Evolutionary conservation across 2,329 filamentous ascomycete genomes (phyloP).

Genomic region (Diaporthe nobilis): DNA sequence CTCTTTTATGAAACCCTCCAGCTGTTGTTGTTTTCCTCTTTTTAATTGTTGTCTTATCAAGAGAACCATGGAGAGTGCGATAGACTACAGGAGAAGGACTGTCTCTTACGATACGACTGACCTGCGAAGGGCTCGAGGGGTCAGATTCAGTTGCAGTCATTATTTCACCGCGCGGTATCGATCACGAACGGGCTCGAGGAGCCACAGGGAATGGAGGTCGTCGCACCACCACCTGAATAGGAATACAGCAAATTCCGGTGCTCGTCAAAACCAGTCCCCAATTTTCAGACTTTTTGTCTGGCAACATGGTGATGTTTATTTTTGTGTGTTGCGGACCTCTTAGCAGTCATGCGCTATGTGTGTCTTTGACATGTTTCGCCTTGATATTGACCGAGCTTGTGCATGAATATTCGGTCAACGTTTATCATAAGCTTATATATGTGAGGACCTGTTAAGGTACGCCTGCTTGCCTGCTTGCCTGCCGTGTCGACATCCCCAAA

Average conservation of each 20-base stretch:
- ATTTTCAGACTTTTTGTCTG: not conserved
- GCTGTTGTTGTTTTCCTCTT: not conserved
- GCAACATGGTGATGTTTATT: not conserved
- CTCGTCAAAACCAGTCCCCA: not conserved
- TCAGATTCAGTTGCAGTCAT: constrained; percentile 27
- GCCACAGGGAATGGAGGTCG: not conserved
- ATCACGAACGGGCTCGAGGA: not conserved
- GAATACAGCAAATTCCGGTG: constrained; percentile 2
- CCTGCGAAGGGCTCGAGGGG: constrained; percentile 36
- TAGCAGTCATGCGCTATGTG: not conserved
- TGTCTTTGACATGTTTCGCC: constrained; percentile 7
- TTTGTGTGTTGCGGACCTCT: not conserved
- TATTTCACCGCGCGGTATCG: not conserved
- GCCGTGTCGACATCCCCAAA: not conserved
- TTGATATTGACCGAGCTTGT: constrained; percentile 4
- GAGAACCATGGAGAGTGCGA: constrained; percentile 19
- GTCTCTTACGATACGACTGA: constrained; percentile 32
- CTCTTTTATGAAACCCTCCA: not conserved
- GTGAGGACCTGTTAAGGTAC: not conserved
- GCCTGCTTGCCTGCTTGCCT: not conserved
- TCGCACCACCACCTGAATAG: not conserved
- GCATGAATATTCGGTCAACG: constrained; percentile 14
- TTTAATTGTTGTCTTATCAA: constrained; percentile 6
- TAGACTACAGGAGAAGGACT: constrained; percentile 21
- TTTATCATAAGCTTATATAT: constrained; percentile 12